Evolutionary conservation across 2,329 filamentous ascomycete species (phyloP).

Genomic region (Tolypocladium tundrense): DNA sequence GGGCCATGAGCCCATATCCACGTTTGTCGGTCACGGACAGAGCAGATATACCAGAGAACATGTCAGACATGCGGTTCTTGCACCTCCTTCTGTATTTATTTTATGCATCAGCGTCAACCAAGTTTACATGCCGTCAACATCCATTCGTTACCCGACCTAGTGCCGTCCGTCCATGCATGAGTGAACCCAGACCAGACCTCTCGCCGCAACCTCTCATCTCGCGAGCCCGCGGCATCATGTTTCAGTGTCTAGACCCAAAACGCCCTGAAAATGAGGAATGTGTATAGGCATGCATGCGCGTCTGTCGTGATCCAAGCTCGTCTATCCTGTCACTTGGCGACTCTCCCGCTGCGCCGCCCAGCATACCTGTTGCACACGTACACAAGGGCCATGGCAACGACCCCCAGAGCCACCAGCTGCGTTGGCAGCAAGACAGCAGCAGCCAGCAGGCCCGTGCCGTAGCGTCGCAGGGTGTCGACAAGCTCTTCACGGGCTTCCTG

Average conservation of each 20-base stretch:
- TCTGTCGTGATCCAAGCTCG: conserved; percentile 4
- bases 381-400: conserved; percentile 23
- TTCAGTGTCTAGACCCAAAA: conserved; percentile 8
- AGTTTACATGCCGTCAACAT: not conserved
- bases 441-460: conserved; percentile 30
- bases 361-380: conserved; percentile 28
- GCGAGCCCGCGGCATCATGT: not conserved
- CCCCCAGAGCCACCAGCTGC: conserved; percentile 26
- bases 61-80: not conserved
- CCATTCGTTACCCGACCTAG: not conserved
- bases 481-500: conserved; percentile 24
- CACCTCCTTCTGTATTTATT: not conserved
- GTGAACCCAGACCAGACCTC: not conserved
- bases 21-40: not conserved
- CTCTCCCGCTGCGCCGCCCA: conserved; percentile 4
- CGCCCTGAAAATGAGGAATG: conserved; percentile 18
- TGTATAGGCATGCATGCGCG: conserved; percentile 4
- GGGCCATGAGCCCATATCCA: too few relatives aligned
- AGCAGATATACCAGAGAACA: not conserved
- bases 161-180: not conserved
- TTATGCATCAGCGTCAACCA: not conserved
- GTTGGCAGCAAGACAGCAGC: conserved; percentile 37
- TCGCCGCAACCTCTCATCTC: not conserved
- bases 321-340: conserved; percentile 12
- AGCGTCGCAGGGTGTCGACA: conserved; percentile 30